Evolutionary conservation across 208 protist genomes (phyloP), one percentile per base, ranked within the genome.

Genomic region (Wallacemonas collosoma): DNA sequence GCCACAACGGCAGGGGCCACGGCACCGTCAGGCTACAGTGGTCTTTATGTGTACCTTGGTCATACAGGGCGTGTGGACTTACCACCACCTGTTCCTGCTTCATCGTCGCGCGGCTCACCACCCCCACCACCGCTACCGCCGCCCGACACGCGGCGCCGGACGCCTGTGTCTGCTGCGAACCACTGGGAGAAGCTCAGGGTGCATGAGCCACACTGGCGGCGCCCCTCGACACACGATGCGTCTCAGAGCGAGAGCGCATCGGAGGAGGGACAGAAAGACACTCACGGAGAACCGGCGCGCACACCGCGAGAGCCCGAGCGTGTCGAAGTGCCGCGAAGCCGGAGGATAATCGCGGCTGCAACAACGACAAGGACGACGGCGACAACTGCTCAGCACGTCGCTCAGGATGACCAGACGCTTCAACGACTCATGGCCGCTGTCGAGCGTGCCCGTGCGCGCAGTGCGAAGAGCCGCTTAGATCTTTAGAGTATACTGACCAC

Each of bases 401-500:
- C 53, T 5, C 53, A 41, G 38, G 56, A 62, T 15, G 64, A 69
- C 50, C 15, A 12, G 26, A 69, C 64, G 57, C 64, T 69, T 0
- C 50, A n/a, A 14, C 64, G 64, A 5, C 48, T 69, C 14, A 43
- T 69, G 26, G 51, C 50, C 7, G 64, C 64, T 4, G 64, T 69
- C 47, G 50, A 69, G 47, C 64, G 64, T 41, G 64, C 64, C 9
- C 64, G 64, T 7, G 64, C 47, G 57, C 64, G 64, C 2, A 58
- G n/a, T 17, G 60, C 43, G 5, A 65, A 65, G 43, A 44, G 12
- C 60, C 41, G n/a, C 43, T 65, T 53, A 41, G 5, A 65, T 26
- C 40, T 69, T 63, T 38, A 71, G 12, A 39, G 47, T 71, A 62
- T 14, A 56, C 26, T 26, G 26, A 26, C 26, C 26, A 26, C 26